A percentile compares a stretch with the other conserved stretches of the same genome.
Conservation (phyloP, 2,329 filamentous ascomycete species). For the Grosmannia serpens region DNA sequence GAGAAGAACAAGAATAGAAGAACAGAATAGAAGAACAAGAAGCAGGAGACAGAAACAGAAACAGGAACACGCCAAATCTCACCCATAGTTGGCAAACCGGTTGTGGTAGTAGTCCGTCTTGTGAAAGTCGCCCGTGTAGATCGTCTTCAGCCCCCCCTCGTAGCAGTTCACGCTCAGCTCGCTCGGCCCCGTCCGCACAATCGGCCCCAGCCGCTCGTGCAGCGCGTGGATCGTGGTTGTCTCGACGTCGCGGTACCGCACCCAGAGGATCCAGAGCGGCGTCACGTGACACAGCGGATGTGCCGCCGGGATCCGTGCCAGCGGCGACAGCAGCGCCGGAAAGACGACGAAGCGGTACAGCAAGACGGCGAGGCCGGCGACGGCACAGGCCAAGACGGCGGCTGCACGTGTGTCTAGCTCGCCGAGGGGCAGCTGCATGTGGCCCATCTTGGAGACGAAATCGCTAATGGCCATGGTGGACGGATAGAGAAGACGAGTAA, state of each 20-base stretch:
- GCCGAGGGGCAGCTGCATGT: background rate
- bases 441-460: background rate
- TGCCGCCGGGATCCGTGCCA: slow-evolving; percentile 3
- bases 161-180: slow-evolving; percentile 6
- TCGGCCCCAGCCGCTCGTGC: slow-evolving; percentile 4
- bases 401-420: background rate
- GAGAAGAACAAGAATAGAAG: background rate
- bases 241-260: background rate
- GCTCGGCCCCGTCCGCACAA: slow-evolving; percentile 6
- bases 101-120: slow-evolving; percentile 4
- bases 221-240: slow-evolving; percentile 3
- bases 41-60: no score
- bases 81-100: slow-evolving; percentile 2
- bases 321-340: slow-evolving; percentile 4
- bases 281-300: slow-evolving; percentile 4
- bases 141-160: slow-evolving; percentile 1
- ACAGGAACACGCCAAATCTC: no score
- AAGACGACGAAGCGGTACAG: slow-evolving; percentile 1
- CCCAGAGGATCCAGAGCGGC: slow-evolving; percentile 4
- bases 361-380: background rate
- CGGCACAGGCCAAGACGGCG: background rate
- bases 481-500: background rate
- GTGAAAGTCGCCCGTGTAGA: slow-evolving; percentile 1
- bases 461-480: background rate
- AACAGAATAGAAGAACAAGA: no score